Evolutionary conservation across 78 protist species (phyloP).

Genomic region (Parvularia atlantis): DNA sequence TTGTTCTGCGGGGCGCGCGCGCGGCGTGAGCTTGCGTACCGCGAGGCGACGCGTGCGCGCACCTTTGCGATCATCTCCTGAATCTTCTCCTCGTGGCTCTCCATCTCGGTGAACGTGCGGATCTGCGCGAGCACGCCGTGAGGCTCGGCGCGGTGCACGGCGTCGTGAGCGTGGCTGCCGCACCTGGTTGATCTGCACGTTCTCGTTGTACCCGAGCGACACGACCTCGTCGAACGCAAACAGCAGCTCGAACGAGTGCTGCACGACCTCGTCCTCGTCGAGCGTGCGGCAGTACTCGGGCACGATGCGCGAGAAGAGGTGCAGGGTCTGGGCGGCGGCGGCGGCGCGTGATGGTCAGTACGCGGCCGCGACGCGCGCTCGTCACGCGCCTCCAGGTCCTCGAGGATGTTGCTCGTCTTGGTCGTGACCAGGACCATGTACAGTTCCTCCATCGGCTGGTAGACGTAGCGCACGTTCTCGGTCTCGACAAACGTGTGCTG

Average conservation of each 20-base stretch:
- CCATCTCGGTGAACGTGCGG: constrained; percentile 69
- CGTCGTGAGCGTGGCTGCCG: not conserved
- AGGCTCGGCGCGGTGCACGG: not conserved
- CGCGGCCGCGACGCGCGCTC: constrained; percentile 38
- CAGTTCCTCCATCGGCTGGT: constrained; percentile 89
- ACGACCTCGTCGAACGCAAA: constrained; percentile 91
- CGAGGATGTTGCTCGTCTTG: constrained; percentile 81
- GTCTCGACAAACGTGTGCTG: constrained; percentile 93
- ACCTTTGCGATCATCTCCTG: constrained; percentile 43
- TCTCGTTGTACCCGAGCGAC: constrained; percentile 40
- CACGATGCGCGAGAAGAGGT: not conserved
- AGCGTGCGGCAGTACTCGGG: constrained; percentile 40
- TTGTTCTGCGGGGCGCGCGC: constrained; percentile 6
- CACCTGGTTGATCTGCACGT: not conserved
- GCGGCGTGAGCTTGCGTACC: not conserved
- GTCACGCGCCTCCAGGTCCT: constrained; percentile 86
- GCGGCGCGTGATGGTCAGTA: not conserved
- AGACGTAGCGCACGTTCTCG: constrained; percentile 76
- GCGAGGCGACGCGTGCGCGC: not conserved
- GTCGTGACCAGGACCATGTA: constrained; percentile 77
- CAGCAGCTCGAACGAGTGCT: constrained; percentile 63
- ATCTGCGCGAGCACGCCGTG: constrained; percentile 48
- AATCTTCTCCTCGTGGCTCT: constrained; percentile 79
- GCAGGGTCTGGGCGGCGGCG: not conserved
- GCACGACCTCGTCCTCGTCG: constrained; percentile 50